These are phyloP conservation scores for Mycena leptocephala DNA, from an alignment of 768 basidiomycete genomes.

Conservation along the genomic window DNA sequence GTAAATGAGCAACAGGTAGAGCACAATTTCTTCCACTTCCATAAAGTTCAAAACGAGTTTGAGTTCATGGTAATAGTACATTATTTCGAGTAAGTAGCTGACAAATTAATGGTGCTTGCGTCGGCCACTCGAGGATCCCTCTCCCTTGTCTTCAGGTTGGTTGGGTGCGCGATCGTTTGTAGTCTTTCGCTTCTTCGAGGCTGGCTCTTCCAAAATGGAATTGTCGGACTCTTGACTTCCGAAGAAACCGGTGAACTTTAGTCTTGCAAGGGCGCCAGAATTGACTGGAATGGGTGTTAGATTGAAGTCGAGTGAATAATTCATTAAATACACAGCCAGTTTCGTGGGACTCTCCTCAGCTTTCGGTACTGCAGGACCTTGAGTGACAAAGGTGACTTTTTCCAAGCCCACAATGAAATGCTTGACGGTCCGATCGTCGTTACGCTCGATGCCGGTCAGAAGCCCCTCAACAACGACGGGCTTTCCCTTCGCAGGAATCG, in stretches of 20 bases:
- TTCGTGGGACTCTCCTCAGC: constrained; percentile 6
- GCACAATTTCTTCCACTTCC: no score
- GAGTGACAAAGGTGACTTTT: constrained; percentile 1
- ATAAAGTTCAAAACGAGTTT: no score
- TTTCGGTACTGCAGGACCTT: neutral
- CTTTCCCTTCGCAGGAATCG: constrained; percentile 1
- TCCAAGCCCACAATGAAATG: constrained; percentile 13
- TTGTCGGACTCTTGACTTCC: neutral
- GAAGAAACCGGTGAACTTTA: constrained; percentile 22
- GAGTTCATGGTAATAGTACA: no score
- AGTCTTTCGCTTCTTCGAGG: neutral
- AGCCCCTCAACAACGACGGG: neutral
- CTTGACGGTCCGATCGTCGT: constrained; percentile 9
- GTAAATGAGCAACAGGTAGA: no score
- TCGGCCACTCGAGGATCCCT: neutral
- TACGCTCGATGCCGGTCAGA: neutral
- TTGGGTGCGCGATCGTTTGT: neutral
- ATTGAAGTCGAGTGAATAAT: neutral
- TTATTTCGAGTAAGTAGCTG: no score
- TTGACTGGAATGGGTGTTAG: neutral
- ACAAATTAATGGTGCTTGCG: no score
- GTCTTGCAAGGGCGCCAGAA: neutral
- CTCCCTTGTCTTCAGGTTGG: constrained; percentile 1
- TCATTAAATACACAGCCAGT: neutral
- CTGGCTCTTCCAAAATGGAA: no score